Percentiles rank a stretch among this genome's conserved stretches.
Conservation (phyloP, 2,329 filamentous ascomycete species). For the Elsinoe perseae region DNA sequence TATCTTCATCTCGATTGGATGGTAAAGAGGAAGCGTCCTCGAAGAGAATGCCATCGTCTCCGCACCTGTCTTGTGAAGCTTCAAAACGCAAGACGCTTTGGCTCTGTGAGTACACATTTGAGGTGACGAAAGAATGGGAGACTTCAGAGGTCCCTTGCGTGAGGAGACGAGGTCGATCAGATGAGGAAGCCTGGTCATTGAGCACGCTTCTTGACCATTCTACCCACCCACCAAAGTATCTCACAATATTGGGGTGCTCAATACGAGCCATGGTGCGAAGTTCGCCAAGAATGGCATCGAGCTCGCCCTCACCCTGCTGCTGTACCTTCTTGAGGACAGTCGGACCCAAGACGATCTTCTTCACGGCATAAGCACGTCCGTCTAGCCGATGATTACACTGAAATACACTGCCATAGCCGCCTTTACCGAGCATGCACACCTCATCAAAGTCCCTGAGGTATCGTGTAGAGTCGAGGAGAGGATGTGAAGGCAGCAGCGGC, state of each 20-base stretch:
- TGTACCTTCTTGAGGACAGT: conserved; percentile 46
- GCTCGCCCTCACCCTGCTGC: conserved; percentile 43
- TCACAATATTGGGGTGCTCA: conserved; percentile 58
- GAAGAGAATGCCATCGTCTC: conserved; percentile 33
- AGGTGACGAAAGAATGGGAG: not conserved
- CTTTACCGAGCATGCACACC: conserved; percentile 52
- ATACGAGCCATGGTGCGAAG: conserved; percentile 54
- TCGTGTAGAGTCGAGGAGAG: conserved; percentile 32
- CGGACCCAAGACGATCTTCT: conserved; percentile 54
- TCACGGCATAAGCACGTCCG: conserved; percentile 55
- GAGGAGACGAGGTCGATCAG: conserved; percentile 12
- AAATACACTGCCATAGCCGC: conserved; percentile 59
- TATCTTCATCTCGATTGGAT: conserved; percentile 11
- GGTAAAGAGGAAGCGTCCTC: conserved; percentile 28
- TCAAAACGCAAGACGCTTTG: not conserved
- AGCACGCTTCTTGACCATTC: conserved; percentile 35
- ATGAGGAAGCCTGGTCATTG: not conserved
- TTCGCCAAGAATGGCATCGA: conserved; percentile 53
- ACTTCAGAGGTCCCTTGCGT: not conserved
- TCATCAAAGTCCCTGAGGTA: conserved; percentile 47
- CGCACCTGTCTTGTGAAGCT: not conserved
- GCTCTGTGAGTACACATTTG: not conserved
- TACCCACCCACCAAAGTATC: conserved; percentile 59
- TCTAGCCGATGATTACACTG: conserved; percentile 55
- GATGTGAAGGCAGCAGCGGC: conserved; percentile 18